Evolutionary conservation across 192 early-diverging fungal species (phyloP).

Genomic region (Physocladia obscura): DNA sequence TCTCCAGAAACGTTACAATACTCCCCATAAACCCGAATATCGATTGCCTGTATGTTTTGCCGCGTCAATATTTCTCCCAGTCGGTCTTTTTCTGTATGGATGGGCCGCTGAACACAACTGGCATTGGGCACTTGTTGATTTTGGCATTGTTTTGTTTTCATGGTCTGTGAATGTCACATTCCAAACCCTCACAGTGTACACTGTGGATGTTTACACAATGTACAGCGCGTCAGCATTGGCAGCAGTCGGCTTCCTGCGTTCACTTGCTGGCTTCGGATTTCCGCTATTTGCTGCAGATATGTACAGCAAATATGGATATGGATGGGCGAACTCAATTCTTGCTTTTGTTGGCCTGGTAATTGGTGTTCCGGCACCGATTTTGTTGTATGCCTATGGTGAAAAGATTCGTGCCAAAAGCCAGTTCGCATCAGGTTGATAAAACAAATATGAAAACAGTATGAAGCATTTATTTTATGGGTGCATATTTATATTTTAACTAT

Average conservation of each 20-base stretch:
- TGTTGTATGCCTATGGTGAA: conserved; percentile 15
- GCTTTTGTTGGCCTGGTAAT: conserved; percentile 15
- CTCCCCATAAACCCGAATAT: conserved; percentile 21
- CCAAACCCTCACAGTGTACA: conserved; percentile 17
- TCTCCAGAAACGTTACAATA: conserved; percentile 16
- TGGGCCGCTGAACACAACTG: conserved; percentile 9
- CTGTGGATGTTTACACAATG: conserved; percentile 12
- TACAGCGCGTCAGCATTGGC: conserved; percentile 12
- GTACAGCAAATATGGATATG: conserved; percentile 11
- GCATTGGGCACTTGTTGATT: conserved; percentile 3
- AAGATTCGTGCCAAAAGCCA: neutral
- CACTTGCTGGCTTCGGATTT: conserved; percentile 18
- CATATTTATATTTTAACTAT: no score
- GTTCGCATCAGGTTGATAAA: neutral
- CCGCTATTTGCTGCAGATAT: conserved; percentile 15
- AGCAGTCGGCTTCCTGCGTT: conserved; percentile 7
- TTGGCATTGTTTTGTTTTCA: conserved; percentile 9
- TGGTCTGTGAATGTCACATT: conserved; percentile 9
- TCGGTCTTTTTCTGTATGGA: conserved; percentile 25
- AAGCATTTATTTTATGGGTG: no score
- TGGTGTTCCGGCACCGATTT: conserved; percentile 19
- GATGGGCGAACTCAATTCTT: conserved; percentile 13
- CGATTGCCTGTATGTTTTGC: conserved; percentile 12
- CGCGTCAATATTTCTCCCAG: neutral
- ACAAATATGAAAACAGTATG: no score